phyloP scores from a whole-genome alignment of 495 filamentous ascomycete genomes.

The Talaromyces ruber region DNA sequence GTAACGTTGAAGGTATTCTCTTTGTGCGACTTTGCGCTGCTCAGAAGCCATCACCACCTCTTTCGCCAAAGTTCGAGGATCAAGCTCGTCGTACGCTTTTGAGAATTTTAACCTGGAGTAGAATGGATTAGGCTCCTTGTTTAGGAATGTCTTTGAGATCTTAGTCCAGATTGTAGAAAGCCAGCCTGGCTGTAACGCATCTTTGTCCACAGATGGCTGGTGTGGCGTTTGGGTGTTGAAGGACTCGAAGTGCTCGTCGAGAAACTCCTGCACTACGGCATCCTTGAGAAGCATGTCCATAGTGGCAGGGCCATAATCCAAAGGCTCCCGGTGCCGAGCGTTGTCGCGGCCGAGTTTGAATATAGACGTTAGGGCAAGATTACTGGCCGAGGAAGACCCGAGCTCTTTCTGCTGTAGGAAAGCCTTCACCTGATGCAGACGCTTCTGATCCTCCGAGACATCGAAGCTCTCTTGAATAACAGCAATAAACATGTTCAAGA shows the following conservation, averaged over 20 bases:
- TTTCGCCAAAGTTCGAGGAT: slow-evolving; percentile 77
- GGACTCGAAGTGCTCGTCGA: slow-evolving; percentile 55
- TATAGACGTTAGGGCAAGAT: slow-evolving; percentile 80
- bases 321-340: slow-evolving; percentile 61
- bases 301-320: slow-evolving; percentile 80
- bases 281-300: slow-evolving; percentile 95
- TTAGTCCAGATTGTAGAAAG: slow-evolving; percentile 51
- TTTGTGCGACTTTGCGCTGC: slow-evolving; percentile 74
- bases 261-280: slow-evolving; percentile 86
- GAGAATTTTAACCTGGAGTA: slow-evolving; percentile 75
- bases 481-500: slow-evolving; percentile 99
- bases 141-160: slow-evolving; percentile 40
- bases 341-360: slow-evolving; percentile 66
- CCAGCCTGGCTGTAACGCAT: slow-evolving; percentile 39
- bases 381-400: slow-evolving; percentile 53
- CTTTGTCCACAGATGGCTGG: slow-evolving; percentile 9
- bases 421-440: slow-evolving; percentile 86
- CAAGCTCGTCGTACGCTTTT: slow-evolving; percentile 63
- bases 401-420: slow-evolving; percentile 90
- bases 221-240: slow-evolving; percentile 5
- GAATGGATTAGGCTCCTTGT: slow-evolving; percentile 87
- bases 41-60: slow-evolving; percentile 81
- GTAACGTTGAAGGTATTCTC: slow-evolving; percentile 80
- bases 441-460: slow-evolving; percentile 98
- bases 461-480: slow-evolving; percentile 99